Evolutionary conservation across 1,284 basidiomycete species (phyloP).

Genomic region (Apiotrichum porosum): DNA sequence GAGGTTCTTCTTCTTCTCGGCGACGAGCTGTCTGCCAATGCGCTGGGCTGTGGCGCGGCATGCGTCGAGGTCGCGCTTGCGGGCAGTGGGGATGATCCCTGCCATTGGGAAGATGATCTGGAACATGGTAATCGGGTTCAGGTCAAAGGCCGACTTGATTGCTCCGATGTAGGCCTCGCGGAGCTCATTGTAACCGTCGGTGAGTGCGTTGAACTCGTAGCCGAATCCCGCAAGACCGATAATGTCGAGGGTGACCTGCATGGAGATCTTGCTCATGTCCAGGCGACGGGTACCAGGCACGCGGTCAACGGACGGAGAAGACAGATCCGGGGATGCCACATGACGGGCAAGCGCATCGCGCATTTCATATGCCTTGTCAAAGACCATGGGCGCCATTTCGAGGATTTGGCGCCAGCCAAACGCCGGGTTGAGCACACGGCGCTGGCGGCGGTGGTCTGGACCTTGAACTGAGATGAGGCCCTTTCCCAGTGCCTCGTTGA

Average conservation of each 20-base stretch:
- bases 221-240: constrained; percentile 65
- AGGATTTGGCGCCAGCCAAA: constrained; percentile 41
- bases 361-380: constrained; percentile 58
- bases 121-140: constrained; percentile 54
- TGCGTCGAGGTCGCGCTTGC: background rate
- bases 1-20: constrained; percentile 42
- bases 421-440: constrained; percentile 49
- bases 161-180: constrained; percentile 30
- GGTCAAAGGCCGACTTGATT: background rate
- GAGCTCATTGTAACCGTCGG: constrained; percentile 26
- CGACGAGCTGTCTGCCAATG: background rate
- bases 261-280: constrained; percentile 7
- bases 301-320: constrained; percentile 8
- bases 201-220: constrained; percentile 52
- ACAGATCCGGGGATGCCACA: background rate
- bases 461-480: constrained; percentile 44
- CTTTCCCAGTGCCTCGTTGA: background rate
- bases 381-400: constrained; percentile 55
- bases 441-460: constrained; percentile 51
- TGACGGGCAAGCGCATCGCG: constrained; percentile 2
- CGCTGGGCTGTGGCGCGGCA: background rate
- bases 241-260: constrained; percentile 60
- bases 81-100: constrained; percentile 38
- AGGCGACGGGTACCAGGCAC: constrained; percentile 13
- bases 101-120: constrained; percentile 60